Evolutionary conservation across 345 rosid species (phyloP), one percentile per base, ranked within the genome.

Genomic region (Eutrema heterophyllum): DNA sequence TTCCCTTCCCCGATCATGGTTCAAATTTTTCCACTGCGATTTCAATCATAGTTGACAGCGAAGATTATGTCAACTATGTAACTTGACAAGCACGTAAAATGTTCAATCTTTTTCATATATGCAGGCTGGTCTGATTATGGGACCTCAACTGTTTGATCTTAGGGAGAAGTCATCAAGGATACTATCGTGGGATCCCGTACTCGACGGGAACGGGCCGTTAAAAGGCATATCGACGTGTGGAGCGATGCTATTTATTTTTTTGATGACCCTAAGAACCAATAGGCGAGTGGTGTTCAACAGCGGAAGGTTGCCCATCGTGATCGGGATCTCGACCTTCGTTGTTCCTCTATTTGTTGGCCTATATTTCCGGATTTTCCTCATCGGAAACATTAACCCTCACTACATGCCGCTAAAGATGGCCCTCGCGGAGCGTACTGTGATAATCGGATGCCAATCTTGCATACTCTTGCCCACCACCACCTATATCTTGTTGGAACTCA

Each of bases 221-320:
- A 79, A 63, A 9, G 53, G 83, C 4, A 0, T 78, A 6, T 75
- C 69, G 15, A 2, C 63, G 6, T 56, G 82, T 38, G 89, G 81
- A 8, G 72, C 33, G 30, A 60, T 65, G n/a, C 6, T 83, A 39
- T 70, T 80, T 71, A 24, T 76, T 12, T 86, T 86, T 72, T 69
- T 83, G 36, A 66, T 69, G 70, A 76, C 73, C 26, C 80, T 83
- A 40, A 84, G 75, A 75, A 80, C 67, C 71, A 81, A 80, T 26
- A 59, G 79, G 9, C 44, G 40, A n/a, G 15, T 77, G 3, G 69
- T 57, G 2, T 49, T 73, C 27, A 70, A 32, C 27, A 45, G 68
- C 2, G 76, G 76, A 8, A 26, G 8, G 10, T 45, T 73, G 7
- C 72, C 81, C 1, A 16, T 71, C 4, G 68, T 60, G 58, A 27